Evolutionary conservation across 2,329 filamentous ascomycete species (phyloP), one percentile per base, ranked within the genome.

Genomic region (Phaeosphaeriaceae sp.): DNA sequence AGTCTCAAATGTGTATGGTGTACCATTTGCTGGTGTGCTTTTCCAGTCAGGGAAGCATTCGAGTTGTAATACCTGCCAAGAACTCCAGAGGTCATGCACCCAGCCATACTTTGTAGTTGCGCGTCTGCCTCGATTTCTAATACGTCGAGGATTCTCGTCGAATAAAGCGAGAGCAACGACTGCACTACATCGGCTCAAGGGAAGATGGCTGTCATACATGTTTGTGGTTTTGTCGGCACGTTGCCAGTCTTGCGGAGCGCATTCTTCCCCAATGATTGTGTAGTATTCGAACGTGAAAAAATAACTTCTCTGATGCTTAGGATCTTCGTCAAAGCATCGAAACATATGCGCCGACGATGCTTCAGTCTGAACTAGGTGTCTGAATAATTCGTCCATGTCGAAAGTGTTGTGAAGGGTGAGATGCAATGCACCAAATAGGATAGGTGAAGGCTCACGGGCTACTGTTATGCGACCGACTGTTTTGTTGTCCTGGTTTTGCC

Each of bases 251-350:
- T 84, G 81, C 0, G 85, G 84, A 26, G 77, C 74, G 33, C 83
- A 78, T 3, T 78, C 79, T 4, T 81, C 76, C 1, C 79, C 81
- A 11, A 87, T 78, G 6, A 86, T 76, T 4, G 84, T 87, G 61
- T 85, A 86, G 63, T 86, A 87, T 57, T 87, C 85, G 64, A 87
- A 86, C 34, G 78, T 81, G 63, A 87, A 86, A 56, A 85, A 80
- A 64, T 86, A 85, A 6, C 79, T 81, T 6, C 80, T 75, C 56
- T 83, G 83, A 11, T 78, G 79, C 6, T 80, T 71, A 4, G 71
- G 61, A 21, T 79, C 73, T 2, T 68, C 53, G 13, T 74, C 67
- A 43, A 74, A 84, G n/a, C 80, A 78, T 20, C 82, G 75, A 50
- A 80, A 73, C 72, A 81, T 78, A 48, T 80, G 76, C 7, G 81